These are phyloP conservation scores for Alectoria sarmentosa DNA, from an alignment of 495 filamentous ascomycete species.

Conservation along the genomic window DNA sequence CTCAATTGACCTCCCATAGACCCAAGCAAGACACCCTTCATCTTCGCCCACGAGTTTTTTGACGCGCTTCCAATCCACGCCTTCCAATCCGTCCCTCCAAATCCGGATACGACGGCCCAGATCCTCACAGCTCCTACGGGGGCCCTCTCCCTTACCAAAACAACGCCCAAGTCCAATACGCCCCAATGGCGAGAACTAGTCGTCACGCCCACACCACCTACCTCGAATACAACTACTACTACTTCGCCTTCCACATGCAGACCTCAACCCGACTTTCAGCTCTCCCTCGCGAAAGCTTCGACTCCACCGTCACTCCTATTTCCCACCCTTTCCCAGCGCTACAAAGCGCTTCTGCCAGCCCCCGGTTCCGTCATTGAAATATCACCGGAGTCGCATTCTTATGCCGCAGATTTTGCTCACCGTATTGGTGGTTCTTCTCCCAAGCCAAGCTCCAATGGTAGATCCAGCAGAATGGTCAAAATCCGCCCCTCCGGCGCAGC, in stretches of 20 bases:
- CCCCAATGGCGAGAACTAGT: constrained; percentile 84
- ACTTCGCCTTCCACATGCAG: constrained; percentile 35
- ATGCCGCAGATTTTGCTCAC: constrained; percentile 68
- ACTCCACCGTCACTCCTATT: constrained; percentile 81
- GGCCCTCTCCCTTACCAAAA: constrained; percentile 39
- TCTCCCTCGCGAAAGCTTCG: constrained; percentile 62
- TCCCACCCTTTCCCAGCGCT: constrained; percentile 74
- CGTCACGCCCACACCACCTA: constrained; percentile 56
- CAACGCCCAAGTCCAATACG: constrained; percentile 37
- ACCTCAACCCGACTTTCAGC: constrained; percentile 71
- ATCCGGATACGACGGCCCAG: constrained; percentile 36
- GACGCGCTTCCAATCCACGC: constrained; percentile 97
- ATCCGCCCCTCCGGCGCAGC: constrained; percentile 68
- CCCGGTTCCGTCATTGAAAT: constrained; percentile 72
- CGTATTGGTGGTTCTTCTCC: constrained; percentile 66
- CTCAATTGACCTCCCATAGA: constrained; percentile 28
- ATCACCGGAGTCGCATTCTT: constrained; percentile 74
- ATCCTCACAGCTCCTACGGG: constrained; percentile 42
- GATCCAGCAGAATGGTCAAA: constrained; percentile 29
- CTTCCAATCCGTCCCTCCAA: constrained; percentile 65
- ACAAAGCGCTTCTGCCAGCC: constrained; percentile 59
- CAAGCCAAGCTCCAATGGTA: constrained; percentile 30
- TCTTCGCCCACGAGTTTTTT: constrained; percentile 97
- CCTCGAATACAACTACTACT: constrained; percentile 29
- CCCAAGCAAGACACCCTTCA: constrained; percentile 71